Evolutionary conservation across 352 stramenopile genomes (phyloP), one percentile per base, ranked within the genome.

Genomic region (Phytophthora idaei): DNA sequence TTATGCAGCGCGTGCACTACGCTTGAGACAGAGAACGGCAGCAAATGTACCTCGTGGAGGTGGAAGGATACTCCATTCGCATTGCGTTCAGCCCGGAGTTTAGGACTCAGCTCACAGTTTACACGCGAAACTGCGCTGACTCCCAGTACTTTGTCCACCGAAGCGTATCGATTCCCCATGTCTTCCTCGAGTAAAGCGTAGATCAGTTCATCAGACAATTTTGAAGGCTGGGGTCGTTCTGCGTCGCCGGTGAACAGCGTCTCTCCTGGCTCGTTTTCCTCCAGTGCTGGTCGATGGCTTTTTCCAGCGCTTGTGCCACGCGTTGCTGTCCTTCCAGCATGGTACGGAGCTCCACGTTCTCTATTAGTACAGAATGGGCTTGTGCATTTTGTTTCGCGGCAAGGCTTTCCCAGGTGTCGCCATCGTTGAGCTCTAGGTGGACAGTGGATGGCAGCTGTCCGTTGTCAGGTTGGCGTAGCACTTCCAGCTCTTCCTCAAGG

Each of bases 401-500:
- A 17, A 42, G 36, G 36, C 36, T 42, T n/a, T 42, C 36, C 36
- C 36, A 42, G 4, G 36, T 42, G 36, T 42, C 36, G 10, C 12
- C 36, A 4, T 42, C 36, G n/a, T 12, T 42, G 12, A 42, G 36
- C 12, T 42, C 12, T 42, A 17, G 12, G 10, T 42, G 10, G 36
- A 42, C 36, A 5, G 12, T 29, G 15, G 9, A 6, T 34, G 21
- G 21, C 21, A 21, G 21, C 21, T 21, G 21, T 21, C 21, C 21
- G 21, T 21, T 21, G 25, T 61, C 60, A 7, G 61, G 45, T 57
- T 68, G 51, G 12, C 32, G 51, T 31, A 73, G 49, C 17, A 63
- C 55, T 53, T 27, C 36, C 36, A 74, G 50, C 51, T 74, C 45
- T 32, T 57, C 53, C 51, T 74, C 53, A 5, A 74, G 61, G 55